A percentile compares a stretch with the other conserved stretches of the same genome.
Evolutionary conservation across 192 early-diverging fungal species (phyloP).

Genomic region (Podila minutissima): DNA sequence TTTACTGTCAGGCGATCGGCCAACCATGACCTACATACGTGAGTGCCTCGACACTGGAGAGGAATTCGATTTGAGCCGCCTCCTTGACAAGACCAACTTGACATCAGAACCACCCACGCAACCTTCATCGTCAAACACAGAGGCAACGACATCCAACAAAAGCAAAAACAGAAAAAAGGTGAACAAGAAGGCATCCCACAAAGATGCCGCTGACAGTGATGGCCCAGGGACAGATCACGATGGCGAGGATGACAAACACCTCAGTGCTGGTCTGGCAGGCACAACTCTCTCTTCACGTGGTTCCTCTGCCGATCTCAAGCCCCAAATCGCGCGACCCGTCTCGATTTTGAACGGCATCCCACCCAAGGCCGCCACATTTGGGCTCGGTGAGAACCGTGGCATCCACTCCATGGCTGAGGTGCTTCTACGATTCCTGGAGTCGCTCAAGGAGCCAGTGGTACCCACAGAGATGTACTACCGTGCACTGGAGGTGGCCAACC

Average conservation of each 20-base stretch:
- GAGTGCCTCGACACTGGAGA: conserved; percentile 85
- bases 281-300: conserved; percentile 22
- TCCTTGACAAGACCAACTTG: conserved; percentile 32
- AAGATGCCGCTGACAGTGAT: conserved; percentile 14
- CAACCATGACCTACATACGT: conserved; percentile 70
- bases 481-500: conserved; percentile 66
- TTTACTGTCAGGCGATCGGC: conserved; percentile 67
- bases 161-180: conserved; percentile 29
- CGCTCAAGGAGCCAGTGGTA: conserved; percentile 79
- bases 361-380: conserved; percentile 54
- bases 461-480: conserved; percentile 68
- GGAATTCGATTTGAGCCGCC: conserved; percentile 66
- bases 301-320: conserved; percentile 45
- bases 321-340: conserved; percentile 54
- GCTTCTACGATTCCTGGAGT: conserved; percentile 75
- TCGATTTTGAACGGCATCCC: conserved; percentile 57
- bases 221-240: conserved; percentile 18
- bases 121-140: not conserved
- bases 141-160: conserved; percentile 3
- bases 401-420: conserved; percentile 77
- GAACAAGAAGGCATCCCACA: conserved; percentile 10
- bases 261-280: conserved; percentile 21
- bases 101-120: not conserved
- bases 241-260: conserved; percentile 22
- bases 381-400: conserved; percentile 59